Base-by-base conservation (phyloP, 1,284 basidiomycete genomes). In the Puccinia triticina region DNA sequence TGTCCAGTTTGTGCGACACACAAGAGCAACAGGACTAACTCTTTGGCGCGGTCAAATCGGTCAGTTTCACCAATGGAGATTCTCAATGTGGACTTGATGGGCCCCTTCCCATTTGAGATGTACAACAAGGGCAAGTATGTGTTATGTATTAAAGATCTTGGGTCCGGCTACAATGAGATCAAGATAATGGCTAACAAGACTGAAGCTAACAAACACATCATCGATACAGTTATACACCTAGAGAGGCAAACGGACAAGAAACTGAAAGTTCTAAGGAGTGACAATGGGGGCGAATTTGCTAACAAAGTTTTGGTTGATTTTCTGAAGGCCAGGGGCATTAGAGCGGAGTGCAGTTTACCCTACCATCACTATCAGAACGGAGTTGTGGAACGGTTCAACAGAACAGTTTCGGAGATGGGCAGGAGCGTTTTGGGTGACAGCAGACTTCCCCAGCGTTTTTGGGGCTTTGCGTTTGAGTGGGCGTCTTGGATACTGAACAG, bases 301-400 rank as follows among this genome's bases (percentile, higher is more conserved):
- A 64, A 59, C 14, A 32, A 34, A 43, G 57, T 29, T 11, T 10
- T 76, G 18, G 21, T 4, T 37, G 40, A 2, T 12, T 76, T 18
- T 21, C 46, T 76, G 16, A 10, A 11, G 5, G 16, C 32, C n/a
- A 32, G 61, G 29, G 74, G 53, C 11, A 76, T 59, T 29, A 8
- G 21, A 11, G 50, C 53, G 29, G 74, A 76, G 53, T 10, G 26
- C 2, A 53, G 10, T 0, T 8, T 75, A 18, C 73, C 73, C 1
- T 74, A 50, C 32, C 18, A 50, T 18, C 72, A 74, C 23, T n/a
- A 74, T 26, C 72, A 74, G 72, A 53, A 57, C 40, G 73, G 73
- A 21, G 3, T 48, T 4, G 46, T 50, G 11, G 46, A 74, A 34
- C 40, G 73, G 3, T 75, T 40, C 7, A 75, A 55, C 11, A n/a